A percentile compares a stretch with the other conserved stretches of the same genome.
Conservation (phyloP, 2,329 filamentous ascomycete genomes). For the Thelonectria olida region DNA sequence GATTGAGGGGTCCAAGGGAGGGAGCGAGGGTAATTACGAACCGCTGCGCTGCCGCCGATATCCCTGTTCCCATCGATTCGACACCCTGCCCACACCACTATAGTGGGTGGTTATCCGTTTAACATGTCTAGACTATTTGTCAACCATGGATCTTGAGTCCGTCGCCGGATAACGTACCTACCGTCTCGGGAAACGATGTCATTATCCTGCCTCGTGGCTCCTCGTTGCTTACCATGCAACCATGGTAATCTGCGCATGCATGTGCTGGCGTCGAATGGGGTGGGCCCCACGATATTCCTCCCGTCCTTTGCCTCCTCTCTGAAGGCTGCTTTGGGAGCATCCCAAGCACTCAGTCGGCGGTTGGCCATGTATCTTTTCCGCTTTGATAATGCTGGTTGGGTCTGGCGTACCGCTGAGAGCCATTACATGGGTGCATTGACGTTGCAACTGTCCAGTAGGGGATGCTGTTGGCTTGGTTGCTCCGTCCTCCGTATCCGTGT, state of each 20-base stretch:
- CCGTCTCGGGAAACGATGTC: background rate
- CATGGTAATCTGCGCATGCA: background rate
- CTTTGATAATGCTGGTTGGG: background rate
- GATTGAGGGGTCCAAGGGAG: background rate
- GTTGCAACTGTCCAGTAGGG: background rate
- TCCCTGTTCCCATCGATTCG: constrained; percentile 1
- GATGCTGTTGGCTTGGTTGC: background rate
- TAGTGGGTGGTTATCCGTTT: background rate
- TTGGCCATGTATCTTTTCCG: background rate
- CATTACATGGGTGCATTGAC: background rate
- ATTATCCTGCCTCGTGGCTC: constrained; percentile 3
- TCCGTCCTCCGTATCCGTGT: background rate
- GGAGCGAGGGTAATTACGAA: constrained; percentile 9
- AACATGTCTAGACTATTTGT: background rate
- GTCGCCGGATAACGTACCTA: constrained; percentile 1
- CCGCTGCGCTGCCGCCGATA: background rate
- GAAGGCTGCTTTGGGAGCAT: background rate
- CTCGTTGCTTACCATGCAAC: background rate
- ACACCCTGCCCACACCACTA: constrained; percentile 10
- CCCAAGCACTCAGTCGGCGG: background rate
- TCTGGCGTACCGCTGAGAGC: background rate
- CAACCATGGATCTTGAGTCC: constrained; percentile 10
- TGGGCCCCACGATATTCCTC: background rate
- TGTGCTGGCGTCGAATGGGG: background rate
- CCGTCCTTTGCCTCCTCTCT: background rate